Evolutionary conservation across 305 asterid species (phyloP), one percentile per base, ranked within the genome.

Genomic region (Lippia alba): DNA sequence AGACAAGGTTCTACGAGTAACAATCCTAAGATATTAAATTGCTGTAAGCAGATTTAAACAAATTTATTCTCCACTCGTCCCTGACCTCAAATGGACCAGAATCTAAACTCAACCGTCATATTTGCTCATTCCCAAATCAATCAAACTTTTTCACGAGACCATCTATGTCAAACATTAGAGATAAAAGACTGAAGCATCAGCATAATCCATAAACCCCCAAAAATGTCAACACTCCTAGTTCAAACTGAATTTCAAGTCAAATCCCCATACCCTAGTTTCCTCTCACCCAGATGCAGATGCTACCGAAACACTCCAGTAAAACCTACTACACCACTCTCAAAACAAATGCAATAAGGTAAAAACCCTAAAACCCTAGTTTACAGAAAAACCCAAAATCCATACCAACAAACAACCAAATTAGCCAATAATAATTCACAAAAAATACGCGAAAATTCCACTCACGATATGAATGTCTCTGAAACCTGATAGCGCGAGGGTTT

Each of bases 401-500:
- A 51, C 48, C 55, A 73, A 61, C 33, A 50, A 71, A 34, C 24
- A 36, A 76, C 12, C 51, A 53, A 63, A 17, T 51, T 51, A 72
- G 19, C 4, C 36, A 14, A 46, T 61, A 32, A 24, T 64, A 66
- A n/a, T 56, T 40, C 45, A 53, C 50, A 19, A 30, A 14, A 58
- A 62, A 12, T 56, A 41, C 1, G 5, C 51, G 12, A 74, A 24
- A 73, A 70, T 59, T 57, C 12, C 4, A 81, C 97, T 86, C 61
- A 94, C 99, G 55, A 91, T 88, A 78, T 94, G 98, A 56, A 94
- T 90, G 77, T 94, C 96, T 49, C 74, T 78, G 74, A 94, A 94
- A 45, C 97, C 99, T 24, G 99, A 88, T 4, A 94, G 89, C 19
- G 97, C 98, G 16, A 94, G 98, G 79, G 97, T 92, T 81, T 94